Percentiles rank a stretch among this genome's conserved stretches.
phyloP scores from a whole-genome alignment of 2,329 filamentous ascomycete genomes.

The Aureobasidium leucospermi region DNA sequence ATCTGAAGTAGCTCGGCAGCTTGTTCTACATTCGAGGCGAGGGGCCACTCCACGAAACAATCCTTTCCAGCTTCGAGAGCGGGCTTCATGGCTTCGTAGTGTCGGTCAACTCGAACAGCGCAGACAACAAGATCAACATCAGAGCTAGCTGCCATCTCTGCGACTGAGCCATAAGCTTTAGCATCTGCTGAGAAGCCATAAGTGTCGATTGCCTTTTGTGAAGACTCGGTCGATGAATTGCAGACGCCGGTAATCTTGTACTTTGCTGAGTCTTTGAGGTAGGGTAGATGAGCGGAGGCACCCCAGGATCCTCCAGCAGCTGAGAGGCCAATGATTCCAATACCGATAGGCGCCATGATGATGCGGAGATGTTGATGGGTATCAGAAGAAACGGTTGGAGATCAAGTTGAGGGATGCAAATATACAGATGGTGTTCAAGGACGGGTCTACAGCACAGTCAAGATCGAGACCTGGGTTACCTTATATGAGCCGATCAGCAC shows the following conservation, averaged over 20 bases:
- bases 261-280: conserved; percentile 40
- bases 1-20: conserved; percentile 38
- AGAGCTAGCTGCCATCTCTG: conserved; percentile 37
- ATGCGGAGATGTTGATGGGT: background rate
- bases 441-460: no score
- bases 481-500: no score
- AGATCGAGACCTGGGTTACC: no score
- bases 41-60: conserved; percentile 45
- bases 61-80: conserved; percentile 40
- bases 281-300: conserved; percentile 49
- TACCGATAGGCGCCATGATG: conserved; percentile 37
- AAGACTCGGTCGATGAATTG: conserved; percentile 41
- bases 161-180: conserved; percentile 38
- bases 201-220: conserved; percentile 33
- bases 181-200: conserved; percentile 32
- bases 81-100: conserved; percentile 36
- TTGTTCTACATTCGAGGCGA: conserved; percentile 34
- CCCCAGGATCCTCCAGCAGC: conserved; percentile 45
- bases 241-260: conserved; percentile 45
- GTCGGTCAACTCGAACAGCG: conserved; percentile 36
- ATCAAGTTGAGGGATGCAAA: background rate
- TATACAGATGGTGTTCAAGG: no score
- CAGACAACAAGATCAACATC: conserved; percentile 44
- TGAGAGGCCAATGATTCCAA: conserved; percentile 54
- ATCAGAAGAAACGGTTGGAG: no score